Evolutionary conservation across 2,329 filamentous ascomycete species (phyloP).

Genomic region (Hymenoscyphus linearis): DNA sequence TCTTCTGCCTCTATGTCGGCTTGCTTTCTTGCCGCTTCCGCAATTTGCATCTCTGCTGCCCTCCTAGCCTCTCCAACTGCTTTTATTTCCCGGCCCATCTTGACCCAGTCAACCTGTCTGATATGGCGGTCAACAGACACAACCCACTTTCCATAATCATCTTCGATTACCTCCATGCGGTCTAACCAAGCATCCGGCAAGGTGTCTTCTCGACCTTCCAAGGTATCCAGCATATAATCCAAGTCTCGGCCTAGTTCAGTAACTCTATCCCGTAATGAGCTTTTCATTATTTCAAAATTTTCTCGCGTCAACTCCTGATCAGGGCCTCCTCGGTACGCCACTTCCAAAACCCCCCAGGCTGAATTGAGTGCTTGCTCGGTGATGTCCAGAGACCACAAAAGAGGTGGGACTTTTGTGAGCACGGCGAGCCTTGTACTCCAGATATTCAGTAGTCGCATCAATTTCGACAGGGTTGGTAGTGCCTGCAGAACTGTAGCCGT

Average conservation of each 20-base stretch:
- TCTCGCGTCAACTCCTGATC: constrained; percentile 24
- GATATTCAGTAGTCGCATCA: constrained; percentile 66
- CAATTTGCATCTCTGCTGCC: constrained; percentile 19
- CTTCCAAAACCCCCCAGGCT: constrained; percentile 58
- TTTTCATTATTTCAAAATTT: constrained; percentile 54
- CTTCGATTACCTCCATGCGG: constrained; percentile 73
- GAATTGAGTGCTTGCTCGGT: constrained; percentile 59
- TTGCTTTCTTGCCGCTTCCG: constrained; percentile 9
- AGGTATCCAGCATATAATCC: constrained; percentile 78
- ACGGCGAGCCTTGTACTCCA: constrained; percentile 77
- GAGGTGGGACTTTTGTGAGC: constrained; percentile 64
- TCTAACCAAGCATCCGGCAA: constrained; percentile 86
- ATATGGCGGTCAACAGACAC: constrained; percentile 70
- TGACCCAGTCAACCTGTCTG: constrained; percentile 57
- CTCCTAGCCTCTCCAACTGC: constrained; percentile 27
- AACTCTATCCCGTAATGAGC: constrained; percentile 63
- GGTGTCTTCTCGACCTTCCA: constrained; percentile 80
- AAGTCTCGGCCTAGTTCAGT: constrained; percentile 64
- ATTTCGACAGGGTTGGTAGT: constrained; percentile 70
- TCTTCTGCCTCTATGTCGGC: constrained; percentile 6
- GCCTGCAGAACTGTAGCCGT: constrained; percentile 89
- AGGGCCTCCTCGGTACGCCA: constrained; percentile 10
- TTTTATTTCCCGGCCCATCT: constrained; percentile 20
- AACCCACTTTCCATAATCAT: constrained; percentile 74
- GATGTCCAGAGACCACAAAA: constrained; percentile 61